Base-by-base conservation (phyloP, 257 asterid genomes). In the Agastache rugosa region DNA sequence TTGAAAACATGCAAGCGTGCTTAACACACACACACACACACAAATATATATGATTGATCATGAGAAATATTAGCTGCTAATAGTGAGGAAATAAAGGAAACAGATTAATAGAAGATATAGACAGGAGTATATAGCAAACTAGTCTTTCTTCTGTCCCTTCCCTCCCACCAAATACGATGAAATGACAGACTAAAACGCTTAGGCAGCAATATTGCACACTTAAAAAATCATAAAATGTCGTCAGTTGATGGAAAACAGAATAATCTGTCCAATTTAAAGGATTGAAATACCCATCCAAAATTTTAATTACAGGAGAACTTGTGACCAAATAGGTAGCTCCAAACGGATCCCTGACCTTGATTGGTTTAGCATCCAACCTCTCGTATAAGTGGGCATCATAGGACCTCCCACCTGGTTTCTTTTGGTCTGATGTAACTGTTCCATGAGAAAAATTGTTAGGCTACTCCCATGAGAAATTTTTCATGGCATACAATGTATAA, bases 311-410 rank as follows among this genome's bases (percentile, higher is more conserved):
- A 62, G 35, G 44, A 74, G 42, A 59, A 72, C 17, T 59, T 23
- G 62, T 62, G 45, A 55, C 11, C 66, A 56, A 55, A 60, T 31
- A 73, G 53, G 58, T 6, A 37, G 42, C 65, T 60, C 44, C 67
- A 64, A 67, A 47, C 48, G 78, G 66, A 55, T 53, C 70, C 78
- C 89, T 79, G 71, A 91, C 97, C 97, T 89, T 90, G 85, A 83
- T 62, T 72, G 83, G 72, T 63, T 83, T 87, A 74, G 82, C 78
- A 68, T 89, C 94, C 71, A 77, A 75, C 61, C 80, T 84, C 87
- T 89, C 93, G 64, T 82, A 81, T 65, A 85, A 75, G 75, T 80
- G 85, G 78, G 88, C 68, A 60, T 89, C 94, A 76, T 72, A 84
- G 67, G 88, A 78, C 77, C 79, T 78, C 68, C 83, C 84, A 60